Evolutionary conservation across 2,329 filamentous ascomycete species (phyloP), one percentile per base, ranked within the genome.

Genomic region (Venturiaceae sp.): DNA sequence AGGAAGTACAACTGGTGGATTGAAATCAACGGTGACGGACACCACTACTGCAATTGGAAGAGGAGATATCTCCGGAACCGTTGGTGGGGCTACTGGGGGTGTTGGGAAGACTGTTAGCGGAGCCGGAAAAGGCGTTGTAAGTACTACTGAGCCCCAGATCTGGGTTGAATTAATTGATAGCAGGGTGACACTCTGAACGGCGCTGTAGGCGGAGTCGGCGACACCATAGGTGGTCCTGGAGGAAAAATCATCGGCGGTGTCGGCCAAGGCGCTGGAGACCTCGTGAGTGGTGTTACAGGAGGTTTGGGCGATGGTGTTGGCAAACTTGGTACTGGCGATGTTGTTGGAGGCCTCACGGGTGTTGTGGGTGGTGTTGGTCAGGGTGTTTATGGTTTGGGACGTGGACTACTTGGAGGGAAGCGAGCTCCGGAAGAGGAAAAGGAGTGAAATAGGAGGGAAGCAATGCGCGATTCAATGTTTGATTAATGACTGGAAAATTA

Each of bases 301-400:
- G 75, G 75, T 3, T 53, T 77, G 2, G 75, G 75, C 4, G 72
- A 74, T n/a, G 74, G 74, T 1, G 72, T 77, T 5, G 71, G 70
- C 2, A 75, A 75, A 62, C 56, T 77, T 1, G 74, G 75, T 0
- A 73, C 71, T 52, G 75, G 75, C 0, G 72, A 77, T 63, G 64
- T 77, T 1, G 65, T 76, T 26, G 75, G 75, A 2, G 74, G 73
- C 2, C 62, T 77, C 6, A 71, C 72, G 6, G 72, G 69, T 13
- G 74, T 71, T 5, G 65, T 74, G 19, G 73, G 73, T 14, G 74
- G 74, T 26, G 73, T 76, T 0, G 65, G 66, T 1, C 67, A 64
- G 44, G 71, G 71, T 0, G 66, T 73, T 50, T 69, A 70, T 3
- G 71, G 71, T 1, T 60, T 74, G n/a, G 52, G 71, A 5, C 68